A percentile compares a stretch with the other conserved stretches of the same genome.
Evolutionary conservation across 2,329 filamentous ascomycete species (phyloP).

Genomic region (Juglanconis sp.): DNA sequence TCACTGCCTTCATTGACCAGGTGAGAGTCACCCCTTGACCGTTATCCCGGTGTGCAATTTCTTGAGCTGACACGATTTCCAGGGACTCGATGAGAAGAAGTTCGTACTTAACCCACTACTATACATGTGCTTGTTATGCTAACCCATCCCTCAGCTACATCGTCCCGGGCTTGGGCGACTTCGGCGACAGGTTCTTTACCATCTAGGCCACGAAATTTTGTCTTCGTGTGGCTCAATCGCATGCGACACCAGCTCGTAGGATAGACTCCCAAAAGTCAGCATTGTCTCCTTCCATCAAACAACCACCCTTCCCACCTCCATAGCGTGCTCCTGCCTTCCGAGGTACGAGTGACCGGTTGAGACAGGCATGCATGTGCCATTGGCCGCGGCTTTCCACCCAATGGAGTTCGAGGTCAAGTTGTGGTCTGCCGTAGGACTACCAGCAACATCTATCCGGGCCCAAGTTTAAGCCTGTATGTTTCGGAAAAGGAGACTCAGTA

Average conservation of each 20-base stretch:
- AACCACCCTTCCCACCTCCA: not conserved
- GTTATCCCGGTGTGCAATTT: not conserved
- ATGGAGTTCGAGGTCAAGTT: too few relatives aligned
- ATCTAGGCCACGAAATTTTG: conserved; percentile 49
- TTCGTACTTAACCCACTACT: conserved; percentile 43
- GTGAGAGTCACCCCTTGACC: conserved; percentile 32
- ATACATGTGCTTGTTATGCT: conserved; percentile 26
- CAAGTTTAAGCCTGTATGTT: not conserved
- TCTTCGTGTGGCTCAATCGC: not conserved
- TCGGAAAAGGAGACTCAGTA: not conserved
- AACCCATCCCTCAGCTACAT: conserved; percentile 70
- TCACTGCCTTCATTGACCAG: conserved; percentile 93
- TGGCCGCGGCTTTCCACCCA: not conserved
- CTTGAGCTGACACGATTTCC: conserved; percentile 23
- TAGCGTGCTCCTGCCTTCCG: not conserved
- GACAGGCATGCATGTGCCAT: not conserved
- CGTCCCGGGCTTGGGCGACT: conserved; percentile 88
- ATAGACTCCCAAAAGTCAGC: not conserved
- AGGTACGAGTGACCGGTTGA: not conserved
- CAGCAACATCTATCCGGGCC: not conserved
- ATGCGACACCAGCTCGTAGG: not conserved
- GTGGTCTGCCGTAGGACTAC: not conserved
- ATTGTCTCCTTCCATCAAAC: not conserved
- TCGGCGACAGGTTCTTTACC: conserved; percentile 94
- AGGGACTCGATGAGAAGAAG: conserved; percentile 97